These are phyloP conservation scores for Fusarium citri DNA, from an alignment of 2,329 filamentous ascomycete species.

Conservation along the genomic window DNA sequence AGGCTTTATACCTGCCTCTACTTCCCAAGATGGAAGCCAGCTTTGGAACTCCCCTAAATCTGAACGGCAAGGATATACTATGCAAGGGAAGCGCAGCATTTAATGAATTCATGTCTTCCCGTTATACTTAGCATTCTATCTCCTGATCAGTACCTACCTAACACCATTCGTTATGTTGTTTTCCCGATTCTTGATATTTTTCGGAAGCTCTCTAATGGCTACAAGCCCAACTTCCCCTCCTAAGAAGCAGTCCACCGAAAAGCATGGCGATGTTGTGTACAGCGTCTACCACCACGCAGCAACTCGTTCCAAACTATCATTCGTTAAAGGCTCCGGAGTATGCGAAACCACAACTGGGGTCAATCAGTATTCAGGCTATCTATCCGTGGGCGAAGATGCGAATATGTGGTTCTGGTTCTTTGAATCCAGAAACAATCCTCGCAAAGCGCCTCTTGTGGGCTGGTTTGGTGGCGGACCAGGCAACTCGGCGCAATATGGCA, in stretches of 20 bases:
- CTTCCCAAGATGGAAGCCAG: too few species aligned
- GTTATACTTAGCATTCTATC: too few species aligned
- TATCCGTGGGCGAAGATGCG: not conserved
- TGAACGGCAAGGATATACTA: too few species aligned
- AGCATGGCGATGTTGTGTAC: not conserved
- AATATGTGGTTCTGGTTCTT: not conserved
- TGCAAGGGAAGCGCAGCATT: too few species aligned
- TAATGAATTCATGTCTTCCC: too few species aligned
- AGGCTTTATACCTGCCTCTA: too few species aligned
- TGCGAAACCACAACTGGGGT: not conserved
- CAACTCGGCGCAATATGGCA: not conserved
- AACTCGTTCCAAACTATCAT: fast-evolving
- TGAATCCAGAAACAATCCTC: not conserved
- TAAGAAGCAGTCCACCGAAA: not conserved
- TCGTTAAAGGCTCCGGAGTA: not conserved
- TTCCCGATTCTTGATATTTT: too few species aligned
- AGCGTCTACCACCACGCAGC: not conserved
- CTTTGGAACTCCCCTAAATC: too few species aligned
- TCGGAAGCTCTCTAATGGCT: too few species aligned
- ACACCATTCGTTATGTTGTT: too few species aligned
- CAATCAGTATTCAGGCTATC: not conserved
- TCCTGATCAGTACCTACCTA: too few species aligned
- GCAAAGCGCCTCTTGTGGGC: not conserved
- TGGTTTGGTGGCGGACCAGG: not conserved
- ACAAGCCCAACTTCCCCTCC: fast-evolving